Evolutionary conservation across 2,329 filamentous ascomycete species (phyloP).

Genomic region (Lasiodiplodia sp.): DNA sequence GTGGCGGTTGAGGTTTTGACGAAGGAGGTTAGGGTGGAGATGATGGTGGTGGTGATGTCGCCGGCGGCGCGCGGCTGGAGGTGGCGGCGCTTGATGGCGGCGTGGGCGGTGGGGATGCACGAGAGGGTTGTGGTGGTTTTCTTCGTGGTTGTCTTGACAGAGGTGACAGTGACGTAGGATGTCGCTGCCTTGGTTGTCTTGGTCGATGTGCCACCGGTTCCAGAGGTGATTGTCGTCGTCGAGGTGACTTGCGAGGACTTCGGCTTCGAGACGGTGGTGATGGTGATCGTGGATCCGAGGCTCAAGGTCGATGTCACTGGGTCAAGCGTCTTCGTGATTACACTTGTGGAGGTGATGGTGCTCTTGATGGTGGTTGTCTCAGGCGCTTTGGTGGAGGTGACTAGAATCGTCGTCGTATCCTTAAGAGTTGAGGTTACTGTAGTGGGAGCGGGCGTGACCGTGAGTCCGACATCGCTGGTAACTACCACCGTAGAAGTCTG

Average conservation of each 20-base stretch:
- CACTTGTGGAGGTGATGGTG: background rate
- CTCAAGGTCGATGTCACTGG: conserved; percentile 38
- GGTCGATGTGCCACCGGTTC: conserved; percentile 31
- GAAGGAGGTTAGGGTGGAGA: conserved; percentile 38
- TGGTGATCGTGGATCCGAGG: conserved; percentile 33
- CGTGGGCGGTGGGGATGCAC: conserved; percentile 39
- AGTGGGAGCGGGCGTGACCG: background rate
- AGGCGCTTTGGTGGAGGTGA: conserved; percentile 32
- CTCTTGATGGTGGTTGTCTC: background rate
- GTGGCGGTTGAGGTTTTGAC: conserved; percentile 34
- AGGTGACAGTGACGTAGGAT: conserved; percentile 35
- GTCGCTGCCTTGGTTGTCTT: conserved; percentile 39
- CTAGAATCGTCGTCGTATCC: conserved; percentile 35
- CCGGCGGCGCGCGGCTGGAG: conserved; percentile 32
- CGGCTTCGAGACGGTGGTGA: conserved; percentile 34
- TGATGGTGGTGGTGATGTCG: conserved; percentile 38
- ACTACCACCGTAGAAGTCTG: conserved; percentile 32
- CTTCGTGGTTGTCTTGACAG: conserved; percentile 41
- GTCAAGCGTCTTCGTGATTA: conserved; percentile 34
- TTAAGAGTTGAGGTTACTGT: background rate
- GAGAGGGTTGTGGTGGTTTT: conserved; percentile 38
- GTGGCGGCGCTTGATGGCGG: conserved; percentile 29
- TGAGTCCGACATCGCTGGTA: conserved; percentile 3
- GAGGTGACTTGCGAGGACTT: conserved; percentile 32
- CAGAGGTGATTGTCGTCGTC: background rate